Evolutionary conservation across 768 basidiomycete species (phyloP).

Genomic region (Phanerochaete sordida): DNA sequence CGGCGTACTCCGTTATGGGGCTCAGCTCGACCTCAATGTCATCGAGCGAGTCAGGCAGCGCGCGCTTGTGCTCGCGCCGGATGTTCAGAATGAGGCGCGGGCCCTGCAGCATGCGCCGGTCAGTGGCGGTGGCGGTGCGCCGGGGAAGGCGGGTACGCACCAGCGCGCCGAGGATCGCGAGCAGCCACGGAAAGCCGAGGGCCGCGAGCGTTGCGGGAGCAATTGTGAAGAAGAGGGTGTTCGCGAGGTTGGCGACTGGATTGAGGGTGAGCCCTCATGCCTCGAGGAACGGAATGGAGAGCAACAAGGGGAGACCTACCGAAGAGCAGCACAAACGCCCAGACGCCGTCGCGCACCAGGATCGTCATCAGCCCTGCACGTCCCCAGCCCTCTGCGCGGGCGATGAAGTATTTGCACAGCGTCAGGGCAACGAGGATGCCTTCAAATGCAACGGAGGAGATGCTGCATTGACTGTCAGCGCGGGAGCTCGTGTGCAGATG

Average conservation of each 20-base stretch:
- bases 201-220: constrained; percentile 10
- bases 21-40: background rate
- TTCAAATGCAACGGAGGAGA: constrained; percentile 14
- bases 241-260: constrained; percentile 12
- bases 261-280: too few relatives aligned
- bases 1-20: background rate
- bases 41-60: background rate
- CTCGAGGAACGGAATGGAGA: too few relatives aligned
- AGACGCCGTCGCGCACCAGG: constrained; percentile 18
- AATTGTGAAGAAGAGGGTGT: constrained; percentile 14
- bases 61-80: background rate
- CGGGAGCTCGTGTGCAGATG: background rate
- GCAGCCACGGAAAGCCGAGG: constrained; percentile 14
- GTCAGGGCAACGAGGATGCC: constrained; percentile 17
- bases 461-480: background rate
- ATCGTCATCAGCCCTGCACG: constrained; percentile 7
- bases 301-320: constrained; percentile 5
- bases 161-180: constrained; percentile 11
- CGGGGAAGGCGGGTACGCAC: background rate
- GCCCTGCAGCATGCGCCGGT: constrained; percentile 1
- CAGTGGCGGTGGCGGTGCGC: background rate
- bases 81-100: constrained; percentile 15
- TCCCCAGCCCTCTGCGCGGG: constrained; percentile 13
- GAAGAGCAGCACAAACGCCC: constrained; percentile 18
- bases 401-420: constrained; percentile 9